Evolutionary conservation across 176 grass and related monocot species (phyloP), one percentile per base, ranked within the genome.

Genomic region (Secale cereale): DNA sequence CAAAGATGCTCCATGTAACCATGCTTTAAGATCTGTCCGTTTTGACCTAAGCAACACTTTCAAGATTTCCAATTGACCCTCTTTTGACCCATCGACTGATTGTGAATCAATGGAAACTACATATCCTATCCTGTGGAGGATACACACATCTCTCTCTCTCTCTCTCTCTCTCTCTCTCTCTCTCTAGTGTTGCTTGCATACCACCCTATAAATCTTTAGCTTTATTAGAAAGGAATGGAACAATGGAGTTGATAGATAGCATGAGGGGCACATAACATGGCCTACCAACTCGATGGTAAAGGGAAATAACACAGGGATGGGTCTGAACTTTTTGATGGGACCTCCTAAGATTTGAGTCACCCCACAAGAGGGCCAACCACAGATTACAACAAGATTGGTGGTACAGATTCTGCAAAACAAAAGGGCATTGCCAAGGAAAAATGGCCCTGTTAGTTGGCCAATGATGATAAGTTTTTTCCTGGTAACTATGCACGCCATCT

Each of bases 111-210:
- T 52, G 48, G 16, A 52, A 52, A 52, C 48, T 52, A 52, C 48
- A 52, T 52, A 52, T 52, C 16, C 48, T 52, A 19, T 52, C 16
- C 48, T 19, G 1, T 52, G 16, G 48, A 19, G 48, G 6, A 52
- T 16, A 52, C 48, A 19, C 48, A 52, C 48, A 52, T 15, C 10
- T 32, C 31, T 32, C 31, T 32, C 10, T 73, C 29, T 32, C 61
- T 14, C 63, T 39, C 14, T 48, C 10, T 73, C 29, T 15, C 10
- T 32, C 31, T 32, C 31, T 32, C 10, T 73, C 29, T 32, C 61
- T 14, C 63, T 39, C 14, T 48, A 16, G 15, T 70, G 77, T 92
- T 86, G 92, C 90, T 87, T 94, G 77, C 85, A 66, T 27, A 83
- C 86, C 82, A 89, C 86, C 89, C 87, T 16, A 87, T 72, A 86